Conservation (phyloP, 345 rosid species). For the Gynandropsis gynandra region DNA sequence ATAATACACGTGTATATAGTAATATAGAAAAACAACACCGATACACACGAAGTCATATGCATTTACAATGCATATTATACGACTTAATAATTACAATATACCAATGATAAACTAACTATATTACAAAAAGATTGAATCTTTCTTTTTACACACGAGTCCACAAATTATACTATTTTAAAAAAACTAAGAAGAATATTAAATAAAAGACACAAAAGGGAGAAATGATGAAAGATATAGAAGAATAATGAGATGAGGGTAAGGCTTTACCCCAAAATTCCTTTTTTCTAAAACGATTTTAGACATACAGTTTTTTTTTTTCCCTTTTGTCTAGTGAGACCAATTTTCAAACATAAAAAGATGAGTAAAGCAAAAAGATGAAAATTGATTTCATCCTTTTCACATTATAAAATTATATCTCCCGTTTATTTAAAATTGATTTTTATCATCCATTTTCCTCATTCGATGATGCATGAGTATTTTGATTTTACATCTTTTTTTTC, state of each 20-base stretch:
- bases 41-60: too few relatives aligned
- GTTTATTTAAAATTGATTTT: conserved; percentile 19
- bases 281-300: too few relatives aligned
- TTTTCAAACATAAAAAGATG: not conserved
- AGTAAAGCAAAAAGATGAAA: conserved; percentile 16
- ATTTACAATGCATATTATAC: too few relatives aligned
- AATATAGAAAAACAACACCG: too few relatives aligned
- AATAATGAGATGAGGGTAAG: conserved; percentile 8
- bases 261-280: too few relatives aligned
- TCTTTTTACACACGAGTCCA: conserved; percentile 30
- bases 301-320: too few relatives aligned
- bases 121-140: conserved; percentile 21
- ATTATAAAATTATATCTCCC: conserved; percentile 23
- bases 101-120: not conserved
- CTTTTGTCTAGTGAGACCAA: conserved; percentile 8
- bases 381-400: conserved; percentile 23
- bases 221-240: conserved; percentile 21
- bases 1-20: too few relatives aligned
- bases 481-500: too few relatives aligned
- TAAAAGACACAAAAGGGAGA: conserved; percentile 8
- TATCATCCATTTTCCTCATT: not conserved
- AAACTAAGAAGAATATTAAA: conserved; percentile 26
- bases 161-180: conserved; percentile 15
- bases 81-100: too few relatives aligned
- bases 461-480: too few relatives aligned